A percentile compares a stretch with the other conserved stretches of the same genome.
phyloP scores from a whole-genome alignment of 2,329 filamentous ascomycete species.

The Aspergillus quadricinctus region DNA sequence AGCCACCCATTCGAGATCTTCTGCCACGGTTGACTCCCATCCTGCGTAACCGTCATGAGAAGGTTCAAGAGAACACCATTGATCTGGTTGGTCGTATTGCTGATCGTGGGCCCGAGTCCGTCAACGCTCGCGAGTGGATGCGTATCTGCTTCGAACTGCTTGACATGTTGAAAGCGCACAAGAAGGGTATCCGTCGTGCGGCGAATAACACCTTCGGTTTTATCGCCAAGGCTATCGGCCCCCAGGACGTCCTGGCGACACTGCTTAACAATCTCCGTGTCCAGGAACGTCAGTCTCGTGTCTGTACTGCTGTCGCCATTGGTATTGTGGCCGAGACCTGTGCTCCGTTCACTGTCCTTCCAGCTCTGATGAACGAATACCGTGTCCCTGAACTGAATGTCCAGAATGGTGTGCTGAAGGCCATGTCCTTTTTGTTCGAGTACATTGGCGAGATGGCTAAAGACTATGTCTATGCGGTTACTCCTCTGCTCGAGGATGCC shows the following conservation, averaged over 20 bases:
- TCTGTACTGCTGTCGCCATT: conserved; percentile 97
- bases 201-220: conserved; percentile 99
- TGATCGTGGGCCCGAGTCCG: conserved; percentile 90
- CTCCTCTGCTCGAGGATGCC: conserved; percentile 90
- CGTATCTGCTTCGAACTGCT: conserved; percentile 98
- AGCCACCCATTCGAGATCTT: conserved; percentile 93
- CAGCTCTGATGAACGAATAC: conserved; percentile 98
- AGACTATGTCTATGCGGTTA: conserved; percentile 98
- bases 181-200: conserved; percentile 96
- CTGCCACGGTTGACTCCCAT: conserved; percentile 96
- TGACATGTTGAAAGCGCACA: conserved; percentile 99
- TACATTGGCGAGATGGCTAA: conserved; percentile 99
- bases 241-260: conserved; percentile 93
- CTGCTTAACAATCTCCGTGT: conserved; percentile 94
- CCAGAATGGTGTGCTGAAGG: conserved; percentile 97
- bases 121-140: conserved; percentile 99
- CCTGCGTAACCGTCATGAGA: conserved; percentile 94
- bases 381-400: conserved; percentile 97
- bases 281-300: conserved; percentile 94
- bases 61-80: conserved; percentile 98
- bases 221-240: conserved; percentile 98
- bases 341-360: conserved; percentile 96
- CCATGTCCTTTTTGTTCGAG: conserved; percentile 93
- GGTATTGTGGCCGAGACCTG: conserved; percentile 98
- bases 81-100: conserved; percentile 97